These are phyloP conservation scores for Rubia tinctorum DNA, from an alignment of 305 asterid species.

Conservation along the genomic window DNA sequence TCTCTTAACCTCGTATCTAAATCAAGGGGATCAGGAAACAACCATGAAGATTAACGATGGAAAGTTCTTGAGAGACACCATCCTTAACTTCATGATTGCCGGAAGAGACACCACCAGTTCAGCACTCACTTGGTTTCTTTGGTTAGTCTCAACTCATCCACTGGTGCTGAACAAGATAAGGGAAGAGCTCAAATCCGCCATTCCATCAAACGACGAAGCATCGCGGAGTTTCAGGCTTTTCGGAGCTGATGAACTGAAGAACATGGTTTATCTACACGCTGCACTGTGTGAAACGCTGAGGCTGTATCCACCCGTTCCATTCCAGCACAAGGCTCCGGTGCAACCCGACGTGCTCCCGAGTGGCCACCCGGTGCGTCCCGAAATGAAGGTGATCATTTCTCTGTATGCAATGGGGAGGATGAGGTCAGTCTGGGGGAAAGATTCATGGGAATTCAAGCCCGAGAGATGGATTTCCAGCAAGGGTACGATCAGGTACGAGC, in stretches of 20 bases:
- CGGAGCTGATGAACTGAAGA: slow-evolving; percentile 17
- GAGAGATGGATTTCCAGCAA: slow-evolving; percentile 43
- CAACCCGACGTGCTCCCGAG: slow-evolving; percentile 36
- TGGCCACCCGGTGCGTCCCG: slow-evolving; percentile 35
- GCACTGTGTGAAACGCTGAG: slow-evolving; percentile 41
- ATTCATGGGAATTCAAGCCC: slow-evolving; percentile 45
- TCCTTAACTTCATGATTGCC: too few relatives aligned
- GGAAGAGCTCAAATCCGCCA: slow-evolving; percentile 25
- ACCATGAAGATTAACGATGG: slow-evolving; percentile 16
- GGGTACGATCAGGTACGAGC: slow-evolving; percentile 27
- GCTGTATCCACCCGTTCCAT: slow-evolving; percentile 43
- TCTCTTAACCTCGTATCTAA: slow-evolving; percentile 35
- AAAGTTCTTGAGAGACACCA: too few relatives aligned
- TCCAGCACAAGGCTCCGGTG: slow-evolving; percentile 40
- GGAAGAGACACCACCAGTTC: too few relatives aligned
- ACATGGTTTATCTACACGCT: slow-evolving; percentile 32
- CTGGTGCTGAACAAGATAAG: slow-evolving; percentile 27
- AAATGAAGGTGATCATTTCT: slow-evolving; percentile 32
- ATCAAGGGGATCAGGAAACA: background rate
- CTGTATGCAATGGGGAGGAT: slow-evolving; percentile 51
- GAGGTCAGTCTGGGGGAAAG: slow-evolving; percentile 45
- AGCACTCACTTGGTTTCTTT: too few relatives aligned
- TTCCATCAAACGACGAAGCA: background rate
- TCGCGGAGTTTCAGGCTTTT: slow-evolving; percentile 19
- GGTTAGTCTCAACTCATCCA: slow-evolving; percentile 39